Evolutionary conservation across 1,284 basidiomycete genomes (phyloP).

Genomic region (Cryptococcus wingfieldii): DNA sequence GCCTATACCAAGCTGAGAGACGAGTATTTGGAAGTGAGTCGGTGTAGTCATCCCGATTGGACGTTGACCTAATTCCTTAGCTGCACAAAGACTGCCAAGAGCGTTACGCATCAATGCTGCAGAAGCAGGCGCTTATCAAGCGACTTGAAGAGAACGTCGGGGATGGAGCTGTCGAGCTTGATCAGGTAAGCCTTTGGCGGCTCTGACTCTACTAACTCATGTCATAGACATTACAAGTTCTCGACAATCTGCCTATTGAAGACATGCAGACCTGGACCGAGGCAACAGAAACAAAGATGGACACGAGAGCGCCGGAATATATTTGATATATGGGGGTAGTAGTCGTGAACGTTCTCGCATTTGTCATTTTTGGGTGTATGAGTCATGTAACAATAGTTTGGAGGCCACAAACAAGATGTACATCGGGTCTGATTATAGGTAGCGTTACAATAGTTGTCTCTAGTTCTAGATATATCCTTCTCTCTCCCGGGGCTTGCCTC

Average conservation of each 20-base stretch:
- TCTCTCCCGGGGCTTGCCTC: neutral
- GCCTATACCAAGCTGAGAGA: slow-evolving; percentile 32
- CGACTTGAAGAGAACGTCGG: slow-evolving; percentile 36
- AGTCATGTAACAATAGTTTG: neutral
- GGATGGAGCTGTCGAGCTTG: slow-evolving; percentile 41
- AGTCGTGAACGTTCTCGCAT: neutral
- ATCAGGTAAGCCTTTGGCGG: slow-evolving; percentile 29
- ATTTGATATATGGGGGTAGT: neutral
- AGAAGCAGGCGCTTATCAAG: slow-evolving; percentile 36
- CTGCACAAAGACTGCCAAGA: slow-evolving; percentile 29
- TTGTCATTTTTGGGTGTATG: slow-evolving; percentile 1
- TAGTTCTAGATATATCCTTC: slow-evolving; percentile 8
- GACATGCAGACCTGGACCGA: slow-evolving; percentile 46
- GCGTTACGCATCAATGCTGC: slow-evolving; percentile 30
- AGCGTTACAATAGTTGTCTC: neutral
- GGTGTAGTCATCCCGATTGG: neutral
- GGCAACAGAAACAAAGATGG: slow-evolving; percentile 13
- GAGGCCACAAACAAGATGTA: no score
- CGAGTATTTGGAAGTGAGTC: slow-evolving; percentile 42
- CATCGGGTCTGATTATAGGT: no score
- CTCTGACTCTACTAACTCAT: neutral
- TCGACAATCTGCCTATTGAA: slow-evolving; percentile 39
- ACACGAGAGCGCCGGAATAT: slow-evolving; percentile 11
- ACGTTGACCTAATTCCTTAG: slow-evolving; percentile 8
- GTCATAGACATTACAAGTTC: slow-evolving; percentile 38